Base-by-base conservation (phyloP, 2,329 filamentous ascomycete genomes). In the Colletotrichum liaoningense region DNA sequence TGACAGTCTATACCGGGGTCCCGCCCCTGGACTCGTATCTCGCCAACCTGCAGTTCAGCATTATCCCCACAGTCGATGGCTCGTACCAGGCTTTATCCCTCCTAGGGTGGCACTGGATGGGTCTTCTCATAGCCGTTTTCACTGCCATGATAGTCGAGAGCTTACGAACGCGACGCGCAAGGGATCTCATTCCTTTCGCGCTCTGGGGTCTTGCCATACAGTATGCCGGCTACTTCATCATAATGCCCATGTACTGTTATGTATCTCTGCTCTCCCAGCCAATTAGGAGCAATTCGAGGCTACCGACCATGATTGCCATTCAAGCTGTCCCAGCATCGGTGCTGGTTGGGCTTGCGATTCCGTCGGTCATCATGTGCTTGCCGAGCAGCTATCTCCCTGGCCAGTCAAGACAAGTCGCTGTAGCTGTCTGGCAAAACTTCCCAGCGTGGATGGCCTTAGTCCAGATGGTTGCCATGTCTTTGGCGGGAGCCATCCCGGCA, bases 151-250 rank as follows among this genome's bases (percentile, higher is more conserved):
- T 62, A 14, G 35, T 62, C 38, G 58, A 62, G 22, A 62, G 58
- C 35, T 24, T 62, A 35, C 58, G 58, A 35, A 30, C 38, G 3
- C 58, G 58, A 28, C 58, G 58, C 58, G 26, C 35, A 22, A 49
- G 58, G 22, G 24, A 62, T 16, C 38, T 62, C 7, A 35, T 62
- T 22, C 24, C 33, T 22, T 62, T 62, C 42, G 58, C 16, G 12
- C 58, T 62, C 12, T 62, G 58, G 58, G 58, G 58, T 28, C 58
- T 62, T 19, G 58, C 58, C 22, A 62, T 62, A 62, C 58, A 62
- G 58, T 62, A 62, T 49, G 35, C 58, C 9, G 58, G 58, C 38
- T 62, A 62, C 38, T 62, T 62, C 12, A 49, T 62, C 58, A 28
- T 49, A 16, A 62, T 62, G 58, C 58, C 58, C 11, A 16, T 62